Evolutionary conservation across 208 protist genomes (phyloP), one percentile per base, ranked within the genome.

Genomic region (Acanthamoeba lenticulata): DNA sequence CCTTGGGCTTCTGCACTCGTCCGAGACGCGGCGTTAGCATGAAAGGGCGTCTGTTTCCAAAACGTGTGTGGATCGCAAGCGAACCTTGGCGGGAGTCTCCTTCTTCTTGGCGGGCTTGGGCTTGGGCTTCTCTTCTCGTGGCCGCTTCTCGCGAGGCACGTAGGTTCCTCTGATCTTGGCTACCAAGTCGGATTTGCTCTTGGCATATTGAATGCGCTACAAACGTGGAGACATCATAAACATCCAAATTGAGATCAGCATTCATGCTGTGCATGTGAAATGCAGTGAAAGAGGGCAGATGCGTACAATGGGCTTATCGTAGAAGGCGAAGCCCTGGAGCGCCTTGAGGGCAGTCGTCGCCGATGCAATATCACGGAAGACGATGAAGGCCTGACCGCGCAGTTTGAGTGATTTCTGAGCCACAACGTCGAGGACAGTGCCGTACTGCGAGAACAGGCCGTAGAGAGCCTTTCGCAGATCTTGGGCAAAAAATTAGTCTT

Each of bases 321-420:
- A 98, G 83, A 98, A 97, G 17, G 52, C 40, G 67, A 98, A 97
- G 17, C 94, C 94, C 57, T 98, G 92, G 85, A 98, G 65, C 11
- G 94, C 45, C 67, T 86, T 91, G 3, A 98, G 21, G 9, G 97
- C 96, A 40, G 95, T 94, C 4, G 96, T 96, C 5, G 97, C 97
- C 21, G 91, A 94, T 17, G 94, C 57, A n/a, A 98, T 67, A 62
- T 98, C 97, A 47, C 95, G 94, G 95, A 98, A 98, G 19, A 98
- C 95, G 36, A 98, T 94, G 65, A 98, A 98, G 7, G 98, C 98
- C 94, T 98, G 98, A 40, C 98, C 98, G 36, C 97, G 94, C 96
- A 97, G 97, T 69, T 96, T 97, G 11, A 89, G 65, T 36, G 96
- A 97, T 93, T 98, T 98, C 34, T 96, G 45, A 21, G 96, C 96